Percentiles rank a stretch among this genome's conserved stretches.
phyloP scores from a whole-genome alignment of 1,284 basidiomycete genomes.

The Trichosporon inkin region DNA sequence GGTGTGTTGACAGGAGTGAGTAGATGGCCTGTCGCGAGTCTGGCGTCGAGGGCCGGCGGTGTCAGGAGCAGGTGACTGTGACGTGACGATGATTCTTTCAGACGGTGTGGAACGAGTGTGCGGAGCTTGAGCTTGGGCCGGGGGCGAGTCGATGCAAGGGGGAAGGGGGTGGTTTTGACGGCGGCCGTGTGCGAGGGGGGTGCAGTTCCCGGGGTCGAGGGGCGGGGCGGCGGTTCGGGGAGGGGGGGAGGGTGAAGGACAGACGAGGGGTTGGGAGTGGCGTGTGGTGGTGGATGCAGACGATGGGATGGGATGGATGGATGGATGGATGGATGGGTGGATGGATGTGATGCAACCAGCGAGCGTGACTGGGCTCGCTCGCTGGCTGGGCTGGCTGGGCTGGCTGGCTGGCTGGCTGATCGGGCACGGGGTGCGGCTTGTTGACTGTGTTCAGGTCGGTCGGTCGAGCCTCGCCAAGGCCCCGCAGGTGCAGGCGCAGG shows the following conservation, averaged over 20 bases:
- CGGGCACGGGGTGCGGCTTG: too few relatives aligned
- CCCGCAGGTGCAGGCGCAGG: too few relatives aligned
- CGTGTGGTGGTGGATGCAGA: background rate
- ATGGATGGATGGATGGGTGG: background rate
- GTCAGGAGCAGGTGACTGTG: background rate
- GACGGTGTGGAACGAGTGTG: constrained; percentile 6
- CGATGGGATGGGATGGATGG: background rate
- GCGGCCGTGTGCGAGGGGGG: too few relatives aligned
- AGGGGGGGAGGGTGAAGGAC: background rate
- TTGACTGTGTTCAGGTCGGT: too few relatives aligned
- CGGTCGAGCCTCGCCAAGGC: too few relatives aligned
- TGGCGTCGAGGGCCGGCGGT: background rate
- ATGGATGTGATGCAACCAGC: background rate
- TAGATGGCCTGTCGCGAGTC: background rate
- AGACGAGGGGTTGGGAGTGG: background rate
- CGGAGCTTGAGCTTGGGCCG: constrained; percentile 1
- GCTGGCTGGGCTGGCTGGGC: background rate
- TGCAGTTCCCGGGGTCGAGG: too few relatives aligned
- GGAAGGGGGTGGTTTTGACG: background rate
- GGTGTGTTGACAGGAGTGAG: constrained; percentile 3
- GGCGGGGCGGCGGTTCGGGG: too few relatives aligned
- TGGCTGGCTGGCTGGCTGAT: background rate
- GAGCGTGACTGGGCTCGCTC: background rate
- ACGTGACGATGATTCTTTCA: background rate
- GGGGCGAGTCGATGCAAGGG: background rate